Evolutionary conservation across 164 flowering plant genomes (phyloP).

Genomic region (Warburgia ugandensis): DNA sequence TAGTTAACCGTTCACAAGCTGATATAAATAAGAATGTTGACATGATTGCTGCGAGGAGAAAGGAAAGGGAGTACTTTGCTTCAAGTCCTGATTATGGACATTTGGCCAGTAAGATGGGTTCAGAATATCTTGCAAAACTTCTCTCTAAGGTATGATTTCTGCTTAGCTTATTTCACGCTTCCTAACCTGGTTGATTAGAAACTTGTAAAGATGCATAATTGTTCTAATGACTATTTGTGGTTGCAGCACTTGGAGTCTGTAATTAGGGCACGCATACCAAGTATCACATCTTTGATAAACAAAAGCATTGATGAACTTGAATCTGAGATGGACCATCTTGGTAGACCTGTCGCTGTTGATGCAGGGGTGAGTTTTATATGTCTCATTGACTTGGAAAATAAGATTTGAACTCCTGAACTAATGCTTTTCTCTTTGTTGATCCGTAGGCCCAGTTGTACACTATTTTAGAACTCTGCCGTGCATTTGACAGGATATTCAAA

Average conservation of each 20-base stretch:
- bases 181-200: conserved; percentile 1
- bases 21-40: conserved; percentile 82
- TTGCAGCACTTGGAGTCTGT: conserved; percentile 76
- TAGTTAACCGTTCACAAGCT: conserved; percentile 85
- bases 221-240: conserved; percentile 2
- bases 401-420: background rate
- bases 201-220: background rate
- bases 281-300: conserved; percentile 71
- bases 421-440: background rate
- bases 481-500: conserved; percentile 71
- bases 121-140: conserved; percentile 73
- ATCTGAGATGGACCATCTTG: conserved; percentile 71
- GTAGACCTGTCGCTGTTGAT: conserved; percentile 78
- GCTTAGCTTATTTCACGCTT: too few relatives aligned
- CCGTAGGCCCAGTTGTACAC: conserved; percentile 71
- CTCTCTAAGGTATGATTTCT: conserved; percentile 62
- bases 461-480: conserved; percentile 75
- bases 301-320: conserved; percentile 74
- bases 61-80: conserved; percentile 70
- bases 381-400: background rate
- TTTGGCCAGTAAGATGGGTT: conserved; percentile 74
- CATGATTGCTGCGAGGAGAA: conserved; percentile 82
- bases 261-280: conserved; percentile 75
- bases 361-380: conserved; percentile 53
- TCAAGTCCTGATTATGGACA: conserved; percentile 64